A percentile compares a stretch with the other conserved stretches of the same genome.
Conservation (phyloP, 139 green algal species). For the Chlorella sp. region DNA sequence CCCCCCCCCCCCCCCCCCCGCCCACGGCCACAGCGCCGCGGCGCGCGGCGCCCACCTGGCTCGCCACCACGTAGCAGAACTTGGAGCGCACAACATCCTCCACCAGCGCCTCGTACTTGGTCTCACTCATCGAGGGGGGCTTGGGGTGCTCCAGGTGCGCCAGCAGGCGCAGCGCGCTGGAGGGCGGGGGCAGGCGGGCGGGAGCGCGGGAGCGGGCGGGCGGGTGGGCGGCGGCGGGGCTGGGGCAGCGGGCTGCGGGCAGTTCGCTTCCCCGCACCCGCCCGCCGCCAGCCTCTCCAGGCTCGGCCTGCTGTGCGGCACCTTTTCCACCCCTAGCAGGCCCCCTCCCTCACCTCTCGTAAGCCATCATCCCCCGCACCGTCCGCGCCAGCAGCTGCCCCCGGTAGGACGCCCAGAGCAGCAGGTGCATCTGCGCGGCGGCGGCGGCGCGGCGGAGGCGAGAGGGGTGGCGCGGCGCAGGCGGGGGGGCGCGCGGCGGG, state of each 20-base stretch:
- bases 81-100: constrained; percentile 68
- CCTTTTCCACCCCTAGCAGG: too few relatives aligned
- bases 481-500: too few relatives aligned
- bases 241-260: neutral
- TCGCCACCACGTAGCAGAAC: constrained; percentile 79
- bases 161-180: constrained; percentile 58
- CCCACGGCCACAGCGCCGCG: too few relatives aligned
- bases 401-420: constrained; percentile 83
- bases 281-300: too few relatives aligned
- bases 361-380: constrained; percentile 75
- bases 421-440: constrained; percentile 74
- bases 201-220: neutral
- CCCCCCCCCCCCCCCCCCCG: too few relatives aligned
- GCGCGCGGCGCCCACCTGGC: constrained; percentile 55
- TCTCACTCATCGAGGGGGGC: constrained; percentile 38
- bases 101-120: constrained; percentile 39
- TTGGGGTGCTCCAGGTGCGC: constrained; percentile 50
- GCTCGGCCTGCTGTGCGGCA: too few relatives aligned
- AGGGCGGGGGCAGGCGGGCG: neutral
- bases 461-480: too few relatives aligned
- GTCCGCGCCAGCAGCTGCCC: constrained; percentile 85
- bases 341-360: too few relatives aligned
- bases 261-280: too few relatives aligned
- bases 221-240: neutral
- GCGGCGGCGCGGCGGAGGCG: too few relatives aligned